phyloP scores from a whole-genome alignment of 345 rosid genomes.

The Gossypium longicalyx region DNA sequence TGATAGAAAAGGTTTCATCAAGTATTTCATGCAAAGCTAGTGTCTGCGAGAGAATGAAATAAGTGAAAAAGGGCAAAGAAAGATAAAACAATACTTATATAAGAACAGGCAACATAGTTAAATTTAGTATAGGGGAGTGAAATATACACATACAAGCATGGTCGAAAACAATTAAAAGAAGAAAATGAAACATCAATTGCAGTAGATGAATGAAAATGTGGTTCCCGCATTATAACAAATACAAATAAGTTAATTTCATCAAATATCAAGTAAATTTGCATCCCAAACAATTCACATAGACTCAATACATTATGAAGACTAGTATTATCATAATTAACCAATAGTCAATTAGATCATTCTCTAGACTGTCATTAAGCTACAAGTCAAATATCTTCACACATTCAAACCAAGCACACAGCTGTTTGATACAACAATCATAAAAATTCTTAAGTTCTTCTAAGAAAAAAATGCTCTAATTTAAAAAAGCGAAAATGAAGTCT shows the following conservation, averaged over 20 bases:
- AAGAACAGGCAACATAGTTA: not conserved
- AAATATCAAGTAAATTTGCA: not conserved
- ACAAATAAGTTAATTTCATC: not conserved
- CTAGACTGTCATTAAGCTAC: not conserved
- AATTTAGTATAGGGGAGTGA: not conserved
- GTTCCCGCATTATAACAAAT: not conserved
- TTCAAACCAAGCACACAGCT: not conserved
- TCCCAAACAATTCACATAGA: not conserved
- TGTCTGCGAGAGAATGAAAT: not conserved
- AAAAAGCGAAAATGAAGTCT: not conserved
- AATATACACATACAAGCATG: constrained; percentile 2
- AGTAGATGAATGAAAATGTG: not conserved
- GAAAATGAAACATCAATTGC: not conserved
- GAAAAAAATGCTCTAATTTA: not conserved
- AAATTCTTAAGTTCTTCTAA: not conserved
- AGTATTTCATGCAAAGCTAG: not conserved
- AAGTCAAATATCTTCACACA: not conserved
- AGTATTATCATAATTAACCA: not conserved
- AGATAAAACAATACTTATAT: not conserved
- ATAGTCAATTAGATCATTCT: not conserved
- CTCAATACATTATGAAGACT: not conserved
- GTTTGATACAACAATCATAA: too few species aligned
- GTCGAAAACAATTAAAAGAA: not conserved
- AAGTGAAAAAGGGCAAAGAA: not conserved
- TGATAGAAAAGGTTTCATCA: constrained; percentile 18